Conservation (phyloP, 345 rosid genomes). For the Lumnitzera racemosa region DNA sequence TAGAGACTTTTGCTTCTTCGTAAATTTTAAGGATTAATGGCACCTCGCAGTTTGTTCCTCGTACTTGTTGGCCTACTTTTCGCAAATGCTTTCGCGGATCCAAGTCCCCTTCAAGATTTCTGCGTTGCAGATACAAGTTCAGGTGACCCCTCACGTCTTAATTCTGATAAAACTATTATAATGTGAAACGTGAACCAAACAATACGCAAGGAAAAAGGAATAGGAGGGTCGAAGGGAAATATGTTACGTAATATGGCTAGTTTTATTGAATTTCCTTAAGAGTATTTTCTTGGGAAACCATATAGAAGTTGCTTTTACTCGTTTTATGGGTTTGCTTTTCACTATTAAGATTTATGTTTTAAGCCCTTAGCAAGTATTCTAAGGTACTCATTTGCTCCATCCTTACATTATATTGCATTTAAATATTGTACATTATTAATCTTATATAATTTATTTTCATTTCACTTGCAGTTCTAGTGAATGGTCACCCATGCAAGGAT, state of each 20-base stretch:
- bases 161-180: too few relatives aligned
- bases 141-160: background rate
- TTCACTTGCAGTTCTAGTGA: slow-evolving; percentile 9
- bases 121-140: slow-evolving; percentile 8
- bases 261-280: too few relatives aligned
- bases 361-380: too few relatives aligned
- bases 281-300: too few relatives aligned
- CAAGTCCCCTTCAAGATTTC: slow-evolving; percentile 17
- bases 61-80: background rate
- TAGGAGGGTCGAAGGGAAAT: too few relatives aligned
- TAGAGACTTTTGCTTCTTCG: too few relatives aligned
- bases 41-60: background rate
- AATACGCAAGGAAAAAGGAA: too few relatives aligned
- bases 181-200: too few relatives aligned
- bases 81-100: background rate
- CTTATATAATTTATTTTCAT: background rate
- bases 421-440: background rate
- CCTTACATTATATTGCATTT: background rate
- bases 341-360: too few relatives aligned
- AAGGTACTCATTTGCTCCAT: background rate
- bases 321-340: too few relatives aligned
- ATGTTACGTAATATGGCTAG: too few relatives aligned
- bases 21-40: background rate
- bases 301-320: too few relatives aligned
- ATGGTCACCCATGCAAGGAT: slow-evolving; percentile 11